Conservation (phyloP, 2,329 filamentous ascomycete genomes). For the Aureobasidium lini region DNA sequence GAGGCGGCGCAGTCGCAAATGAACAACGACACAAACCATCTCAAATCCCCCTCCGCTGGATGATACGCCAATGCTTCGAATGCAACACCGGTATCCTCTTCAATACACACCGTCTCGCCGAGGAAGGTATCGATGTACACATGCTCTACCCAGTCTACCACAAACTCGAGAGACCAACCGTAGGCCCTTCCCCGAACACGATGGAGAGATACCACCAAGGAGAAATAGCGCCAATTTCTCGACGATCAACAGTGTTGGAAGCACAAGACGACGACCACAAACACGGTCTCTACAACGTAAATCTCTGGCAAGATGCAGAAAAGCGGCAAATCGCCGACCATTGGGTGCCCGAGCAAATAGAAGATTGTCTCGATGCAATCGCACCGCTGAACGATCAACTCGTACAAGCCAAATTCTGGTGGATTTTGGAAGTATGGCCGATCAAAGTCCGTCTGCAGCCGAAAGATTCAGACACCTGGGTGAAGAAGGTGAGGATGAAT, state of each 20-base stretch:
- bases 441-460: constrained; percentile 33
- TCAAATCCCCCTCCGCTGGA: constrained; percentile 41
- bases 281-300: constrained; percentile 20
- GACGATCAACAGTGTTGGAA: constrained; percentile 24
- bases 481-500: constrained; percentile 33
- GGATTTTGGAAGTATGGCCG: constrained; percentile 38
- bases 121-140: constrained; percentile 36
- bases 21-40: constrained; percentile 37
- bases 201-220: constrained; percentile 31
- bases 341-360: constrained; percentile 33
- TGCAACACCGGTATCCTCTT: constrained; percentile 41
- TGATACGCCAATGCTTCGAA: constrained; percentile 42
- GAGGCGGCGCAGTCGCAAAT: constrained; percentile 38
- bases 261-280: constrained; percentile 19
- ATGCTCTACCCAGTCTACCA: constrained; percentile 35
- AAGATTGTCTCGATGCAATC: constrained; percentile 39
- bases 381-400: constrained; percentile 37
- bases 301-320: constrained; percentile 19
- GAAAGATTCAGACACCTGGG: constrained; percentile 28
- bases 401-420: constrained; percentile 33
- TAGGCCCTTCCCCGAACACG: constrained; percentile 30
- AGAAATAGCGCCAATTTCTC: constrained; percentile 26
- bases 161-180: constrained; percentile 24
- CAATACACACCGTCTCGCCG: constrained; percentile 32
- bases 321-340: constrained; percentile 15